Conservation (phyloP, 2,329 filamentous ascomycete species). For the Escovopsis sp. region DNA sequence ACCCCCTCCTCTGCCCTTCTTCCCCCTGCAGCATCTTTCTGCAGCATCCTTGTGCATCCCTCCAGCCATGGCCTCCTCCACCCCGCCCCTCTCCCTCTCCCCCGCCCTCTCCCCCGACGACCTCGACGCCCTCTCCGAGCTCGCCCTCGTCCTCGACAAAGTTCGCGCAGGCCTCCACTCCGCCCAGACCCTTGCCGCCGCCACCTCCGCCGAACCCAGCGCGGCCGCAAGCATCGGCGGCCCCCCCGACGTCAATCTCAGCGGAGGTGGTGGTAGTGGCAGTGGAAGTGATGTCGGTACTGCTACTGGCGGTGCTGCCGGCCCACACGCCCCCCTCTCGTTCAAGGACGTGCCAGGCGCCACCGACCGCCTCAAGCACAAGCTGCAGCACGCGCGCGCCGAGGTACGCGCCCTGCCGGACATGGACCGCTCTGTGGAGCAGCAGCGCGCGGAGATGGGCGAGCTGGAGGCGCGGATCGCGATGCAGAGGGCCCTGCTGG, state of each 20-base stretch:
- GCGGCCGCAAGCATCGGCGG: slow-evolving; percentile 21
- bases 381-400: slow-evolving; percentile 61
- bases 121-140: slow-evolving; percentile 73
- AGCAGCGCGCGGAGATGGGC: slow-evolving; percentile 57
- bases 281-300: slow-evolving; percentile 10
- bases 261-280: slow-evolving; percentile 13
- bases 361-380: slow-evolving; percentile 65
- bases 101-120: slow-evolving; percentile 62
- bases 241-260: not conserved
- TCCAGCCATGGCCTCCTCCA: slow-evolving; percentile 15
- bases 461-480: slow-evolving; percentile 49
- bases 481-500: slow-evolving; percentile 44
- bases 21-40: no score
- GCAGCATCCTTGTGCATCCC: no score
- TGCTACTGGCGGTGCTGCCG: no score
- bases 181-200: slow-evolving; percentile 23
- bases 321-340: slow-evolving; percentile 18
- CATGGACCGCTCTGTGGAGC: slow-evolving; percentile 47
- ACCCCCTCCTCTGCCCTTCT: no score
- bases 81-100: slow-evolving; percentile 32
- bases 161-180: slow-evolving; percentile 40
- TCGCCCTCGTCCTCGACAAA: slow-evolving; percentile 62
- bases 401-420: slow-evolving; percentile 53
- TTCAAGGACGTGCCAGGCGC: slow-evolving; percentile 67
- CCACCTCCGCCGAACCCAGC: no score